Evolutionary conservation across 192 early-diverging fungal genomes (phyloP).

Genomic region (Backusella sp.): DNA sequence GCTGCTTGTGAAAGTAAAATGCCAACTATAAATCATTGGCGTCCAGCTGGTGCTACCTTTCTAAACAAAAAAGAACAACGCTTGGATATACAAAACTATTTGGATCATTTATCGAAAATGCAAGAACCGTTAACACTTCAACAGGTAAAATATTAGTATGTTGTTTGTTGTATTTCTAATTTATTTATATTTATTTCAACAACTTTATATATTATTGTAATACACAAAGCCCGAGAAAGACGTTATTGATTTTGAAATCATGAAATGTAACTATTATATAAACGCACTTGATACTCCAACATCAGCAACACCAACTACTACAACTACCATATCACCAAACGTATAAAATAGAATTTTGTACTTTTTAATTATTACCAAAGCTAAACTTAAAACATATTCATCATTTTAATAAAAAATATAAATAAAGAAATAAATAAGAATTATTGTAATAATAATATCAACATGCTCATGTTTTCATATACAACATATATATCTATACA

Average conservation of each 20-base stretch:
- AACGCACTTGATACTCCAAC: background rate
- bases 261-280: constrained; percentile 2
- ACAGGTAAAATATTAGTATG: background rate
- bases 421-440: background rate
- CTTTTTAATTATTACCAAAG: background rate
- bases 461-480: background rate
- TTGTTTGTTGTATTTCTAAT: background rate
- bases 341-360: background rate
- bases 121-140: background rate
- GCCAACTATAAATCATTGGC: constrained; percentile 8
- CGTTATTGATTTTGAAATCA: background rate
- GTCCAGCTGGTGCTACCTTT: constrained; percentile 16
- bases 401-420: background rate
- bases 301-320: background rate
- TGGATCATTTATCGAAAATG: constrained; percentile 14
- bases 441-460: background rate
- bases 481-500: background rate
- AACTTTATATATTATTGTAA: background rate
- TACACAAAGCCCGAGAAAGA: background rate
- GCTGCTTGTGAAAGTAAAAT: constrained; percentile 74
- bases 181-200: background rate
- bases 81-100: constrained; percentile 7
- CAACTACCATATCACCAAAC: background rate
- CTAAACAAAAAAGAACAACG: constrained; percentile 7
- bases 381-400: constrained; percentile 1